Evolutionary conservation across 1,284 basidiomycete genomes (phyloP), one percentile per base, ranked within the genome.

Genomic region (Trametes sp.): DNA sequence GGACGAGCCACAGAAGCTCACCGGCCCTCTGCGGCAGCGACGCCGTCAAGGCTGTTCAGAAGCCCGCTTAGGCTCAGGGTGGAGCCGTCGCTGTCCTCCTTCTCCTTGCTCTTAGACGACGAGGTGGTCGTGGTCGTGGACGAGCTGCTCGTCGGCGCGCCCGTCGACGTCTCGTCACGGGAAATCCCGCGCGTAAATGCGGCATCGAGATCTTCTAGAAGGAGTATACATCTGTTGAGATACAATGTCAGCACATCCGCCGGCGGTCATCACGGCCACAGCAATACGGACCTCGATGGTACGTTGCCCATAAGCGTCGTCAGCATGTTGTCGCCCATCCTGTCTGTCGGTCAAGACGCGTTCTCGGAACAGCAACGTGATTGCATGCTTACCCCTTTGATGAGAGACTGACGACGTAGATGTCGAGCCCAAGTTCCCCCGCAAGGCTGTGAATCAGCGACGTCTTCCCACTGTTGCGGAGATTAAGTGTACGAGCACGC

Each of bases 321-420:
- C 71, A 95, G 79, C 4, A 87, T 92, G 74, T 92, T 92, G 77
- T 96, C 94, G 76, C 91, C 93, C 90, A 96, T 93, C 62, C 91
- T 92, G 70, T 57, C 46, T 7, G 59, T 23, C 28, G 41, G 62
- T 74, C 54, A 65, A 48, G 33, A 16, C 52, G 2, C 31, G 35
- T n/a, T 29, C 36, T 42, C 53, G n/a, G n/a, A n/a, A 53, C 55
- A 29, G 49, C 54, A 21, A 46, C 45, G 31, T 33, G 50, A 46
- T 54, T 52, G 44, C 7, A 7, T 19, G 38, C 84, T 68, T 78
- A 91, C 91, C 90, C 92, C 75, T 93, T 94, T 42, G 90, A 87
- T 49, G 92, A 93, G 54, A 96, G 79, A 57, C 90, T 93, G 65
- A 95, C 87, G 54, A 94, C 91, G 73, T 95, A 95, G 67, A 96